phyloP scores from a whole-genome alignment of 768 basidiomycete species.

The Hygrophoropsis aurantiaca region DNA sequence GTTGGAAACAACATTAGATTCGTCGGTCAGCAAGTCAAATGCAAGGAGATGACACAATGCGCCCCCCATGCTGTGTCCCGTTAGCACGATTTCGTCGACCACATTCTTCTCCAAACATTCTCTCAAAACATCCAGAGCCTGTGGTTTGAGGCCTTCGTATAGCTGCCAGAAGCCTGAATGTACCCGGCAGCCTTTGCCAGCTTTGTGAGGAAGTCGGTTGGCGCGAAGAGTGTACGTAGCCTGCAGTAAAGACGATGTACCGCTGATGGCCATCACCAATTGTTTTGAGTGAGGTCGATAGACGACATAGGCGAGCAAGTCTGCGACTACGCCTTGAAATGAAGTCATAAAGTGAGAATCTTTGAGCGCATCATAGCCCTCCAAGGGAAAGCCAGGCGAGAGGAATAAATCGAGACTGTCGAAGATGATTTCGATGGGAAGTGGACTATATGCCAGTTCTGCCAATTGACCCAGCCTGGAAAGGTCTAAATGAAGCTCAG shows the following conservation, averaged over 20 bases:
- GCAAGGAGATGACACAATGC: constrained; percentile 51
- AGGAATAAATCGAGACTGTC: constrained; percentile 37
- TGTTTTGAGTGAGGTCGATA: constrained; percentile 45
- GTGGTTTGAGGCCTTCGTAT: constrained; percentile 41
- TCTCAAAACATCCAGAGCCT: constrained; percentile 36
- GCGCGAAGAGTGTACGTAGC: constrained; percentile 48
- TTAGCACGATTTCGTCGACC: constrained; percentile 44
- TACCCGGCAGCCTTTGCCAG: constrained; percentile 35
- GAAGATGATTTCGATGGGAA: constrained; percentile 45
- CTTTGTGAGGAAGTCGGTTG: constrained; percentile 38
- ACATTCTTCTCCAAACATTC: constrained; percentile 36
- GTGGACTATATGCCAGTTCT: constrained; percentile 46
- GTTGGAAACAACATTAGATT: constrained; percentile 22
- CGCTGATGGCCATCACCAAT: constrained; percentile 52
- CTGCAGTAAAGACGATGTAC: constrained; percentile 44
- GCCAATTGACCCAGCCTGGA: constrained; percentile 49
- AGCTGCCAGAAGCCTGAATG: constrained; percentile 58
- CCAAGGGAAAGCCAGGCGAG: constrained; percentile 48
- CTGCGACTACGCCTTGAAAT: constrained; percentile 42
- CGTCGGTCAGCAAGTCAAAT: constrained; percentile 43
- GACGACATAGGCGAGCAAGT: constrained; percentile 47
- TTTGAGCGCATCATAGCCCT: constrained; percentile 41
- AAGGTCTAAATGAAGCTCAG: constrained; percentile 38
- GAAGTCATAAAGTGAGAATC: constrained; percentile 34
- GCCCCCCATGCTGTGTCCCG: constrained; percentile 61